These are phyloP conservation scores for Fusarium penzigii DNA, from an alignment of 2,329 filamentous ascomycete species.

Conservation along the genomic window DNA sequence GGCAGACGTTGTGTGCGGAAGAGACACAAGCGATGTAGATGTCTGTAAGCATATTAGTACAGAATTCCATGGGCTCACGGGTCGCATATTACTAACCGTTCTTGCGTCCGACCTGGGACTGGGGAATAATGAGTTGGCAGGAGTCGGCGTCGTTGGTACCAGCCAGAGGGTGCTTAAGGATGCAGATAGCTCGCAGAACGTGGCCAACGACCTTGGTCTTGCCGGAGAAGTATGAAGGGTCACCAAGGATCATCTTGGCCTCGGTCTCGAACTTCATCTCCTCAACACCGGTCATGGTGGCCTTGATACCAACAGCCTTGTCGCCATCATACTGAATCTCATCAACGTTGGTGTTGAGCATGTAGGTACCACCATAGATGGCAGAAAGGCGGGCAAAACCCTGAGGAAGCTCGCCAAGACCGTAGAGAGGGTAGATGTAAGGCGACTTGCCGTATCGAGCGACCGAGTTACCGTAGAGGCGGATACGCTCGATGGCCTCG, in stretches of 20 bases:
- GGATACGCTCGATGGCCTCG: conserved; percentile 88
- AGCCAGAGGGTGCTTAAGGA: conserved; percentile 90
- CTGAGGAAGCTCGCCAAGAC: conserved; percentile 94
- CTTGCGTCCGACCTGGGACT: conserved; percentile 95
- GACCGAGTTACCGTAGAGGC: conserved; percentile 96
- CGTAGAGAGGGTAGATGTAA: conserved; percentile 99
- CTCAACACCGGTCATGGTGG: conserved; percentile 88
- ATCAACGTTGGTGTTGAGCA: conserved; percentile 94
- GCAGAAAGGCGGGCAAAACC: conserved; percentile 96
- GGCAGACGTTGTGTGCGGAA: conserved; percentile 95
- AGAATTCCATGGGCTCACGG: neutral
- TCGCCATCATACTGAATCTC: conserved; percentile 82
- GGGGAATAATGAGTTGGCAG: conserved; percentile 93
- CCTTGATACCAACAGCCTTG: conserved; percentile 95
- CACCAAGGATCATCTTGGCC: conserved; percentile 92
- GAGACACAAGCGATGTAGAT: conserved; percentile 97
- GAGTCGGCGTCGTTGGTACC: conserved; percentile 90
- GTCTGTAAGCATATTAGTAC: conserved; percentile 52
- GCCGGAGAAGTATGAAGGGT: conserved; percentile 92
- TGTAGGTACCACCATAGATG: conserved; percentile 98
- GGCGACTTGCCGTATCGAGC: conserved; percentile 97
- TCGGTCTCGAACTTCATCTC: conserved; percentile 97
- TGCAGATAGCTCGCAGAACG: conserved; percentile 94
- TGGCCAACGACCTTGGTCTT: conserved; percentile 89
- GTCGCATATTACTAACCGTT: conserved; percentile 65